A percentile compares a stretch with the other conserved stretches of the same genome.
These are phyloP conservation scores for Cylindrotheca closterium DNA, from an alignment of 108 stramenopile species.

Conservation along the genomic window DNA sequence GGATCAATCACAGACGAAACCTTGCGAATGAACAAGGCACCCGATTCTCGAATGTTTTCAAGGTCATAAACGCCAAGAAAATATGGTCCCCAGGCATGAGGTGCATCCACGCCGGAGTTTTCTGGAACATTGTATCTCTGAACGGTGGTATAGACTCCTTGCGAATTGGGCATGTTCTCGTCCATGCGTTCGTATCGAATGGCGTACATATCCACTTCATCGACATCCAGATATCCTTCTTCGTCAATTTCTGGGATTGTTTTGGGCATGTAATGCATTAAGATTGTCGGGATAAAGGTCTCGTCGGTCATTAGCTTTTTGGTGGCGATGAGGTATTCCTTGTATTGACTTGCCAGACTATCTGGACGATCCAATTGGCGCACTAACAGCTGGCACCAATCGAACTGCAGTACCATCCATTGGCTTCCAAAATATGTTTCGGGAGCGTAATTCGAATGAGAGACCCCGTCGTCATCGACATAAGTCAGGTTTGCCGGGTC, in stretches of 20 bases:
- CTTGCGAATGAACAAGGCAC: slow-evolving; percentile 85
- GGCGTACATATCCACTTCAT: slow-evolving; percentile 48
- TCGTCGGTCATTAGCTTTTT: slow-evolving; percentile 86
- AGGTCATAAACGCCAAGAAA: slow-evolving; percentile 88
- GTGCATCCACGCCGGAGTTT: slow-evolving; percentile 43
- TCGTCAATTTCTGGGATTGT: slow-evolving; percentile 57
- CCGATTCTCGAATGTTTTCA: slow-evolving; percentile 57
- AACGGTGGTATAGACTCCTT: slow-evolving; percentile 41
- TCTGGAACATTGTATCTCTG: slow-evolving; percentile 62
- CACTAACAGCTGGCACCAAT: slow-evolving; percentile 66
- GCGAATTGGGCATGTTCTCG: slow-evolving; percentile 74
- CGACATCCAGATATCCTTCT: slow-evolving; percentile 6
- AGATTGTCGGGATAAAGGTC: slow-evolving; percentile 81
- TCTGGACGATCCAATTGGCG: slow-evolving; percentile 53
- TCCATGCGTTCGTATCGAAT: slow-evolving; percentile 91
- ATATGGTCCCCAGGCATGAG: slow-evolving; percentile 87
- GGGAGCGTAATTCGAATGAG: slow-evolving; percentile 27
- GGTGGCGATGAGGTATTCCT: slow-evolving; percentile 50
- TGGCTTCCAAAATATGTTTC: slow-evolving; percentile 85
- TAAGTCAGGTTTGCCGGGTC: slow-evolving; percentile 41
- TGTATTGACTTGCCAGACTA: slow-evolving; percentile 58
- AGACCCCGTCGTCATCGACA: slow-evolving; percentile 42
- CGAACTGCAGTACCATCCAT: slow-evolving; percentile 78
- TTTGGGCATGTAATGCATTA: slow-evolving; percentile 62
- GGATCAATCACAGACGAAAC: slow-evolving; percentile 71